phyloP scores from a whole-genome alignment of 768 basidiomycete species.

The Leucosporidium creatinivorum region DNA sequence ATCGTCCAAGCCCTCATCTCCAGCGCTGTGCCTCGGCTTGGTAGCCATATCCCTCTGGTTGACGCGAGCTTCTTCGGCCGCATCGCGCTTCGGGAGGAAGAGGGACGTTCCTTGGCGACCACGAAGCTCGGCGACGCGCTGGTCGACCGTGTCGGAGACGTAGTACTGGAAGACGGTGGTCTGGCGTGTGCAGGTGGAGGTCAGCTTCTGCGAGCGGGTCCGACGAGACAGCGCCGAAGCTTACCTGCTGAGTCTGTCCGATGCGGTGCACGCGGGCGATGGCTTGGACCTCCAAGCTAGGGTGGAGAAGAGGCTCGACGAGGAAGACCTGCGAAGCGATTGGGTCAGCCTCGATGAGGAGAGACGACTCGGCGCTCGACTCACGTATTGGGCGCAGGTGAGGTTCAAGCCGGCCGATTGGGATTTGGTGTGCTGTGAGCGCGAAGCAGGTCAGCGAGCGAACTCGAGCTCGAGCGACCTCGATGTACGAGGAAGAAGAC shows the following conservation, averaged over 20 bases:
- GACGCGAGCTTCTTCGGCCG: background rate
- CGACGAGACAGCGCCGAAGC: background rate
- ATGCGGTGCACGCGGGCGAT: constrained; percentile 35
- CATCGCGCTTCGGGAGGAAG: constrained; percentile 2
- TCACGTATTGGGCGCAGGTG: constrained; percentile 25
- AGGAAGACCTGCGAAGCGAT: constrained; percentile 28
- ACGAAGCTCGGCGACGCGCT: constrained; percentile 28
- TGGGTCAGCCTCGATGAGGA: too few relatives aligned
- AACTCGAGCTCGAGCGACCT: too few relatives aligned
- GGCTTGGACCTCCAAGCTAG: constrained; percentile 34
- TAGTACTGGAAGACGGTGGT: constrained; percentile 35
- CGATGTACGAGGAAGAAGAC: constrained; percentile 27
- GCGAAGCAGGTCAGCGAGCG: background rate
- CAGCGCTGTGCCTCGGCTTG: background rate
- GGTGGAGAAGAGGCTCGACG: constrained; percentile 35
- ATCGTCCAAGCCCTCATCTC: constrained; percentile 16
- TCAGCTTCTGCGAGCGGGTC: background rate
- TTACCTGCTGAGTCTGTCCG: constrained; percentile 24
- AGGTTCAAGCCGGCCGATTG: constrained; percentile 35
- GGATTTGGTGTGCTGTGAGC: constrained; percentile 19
- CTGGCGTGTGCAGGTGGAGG: background rate
- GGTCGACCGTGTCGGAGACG: constrained; percentile 30
- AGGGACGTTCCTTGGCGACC: constrained; percentile 17
- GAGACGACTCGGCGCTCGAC: background rate
- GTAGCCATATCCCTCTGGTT: constrained; percentile 2